These are phyloP conservation scores for Gyrodon lividus DNA, from an alignment of 768 basidiomycete species.

Conservation along the genomic window DNA sequence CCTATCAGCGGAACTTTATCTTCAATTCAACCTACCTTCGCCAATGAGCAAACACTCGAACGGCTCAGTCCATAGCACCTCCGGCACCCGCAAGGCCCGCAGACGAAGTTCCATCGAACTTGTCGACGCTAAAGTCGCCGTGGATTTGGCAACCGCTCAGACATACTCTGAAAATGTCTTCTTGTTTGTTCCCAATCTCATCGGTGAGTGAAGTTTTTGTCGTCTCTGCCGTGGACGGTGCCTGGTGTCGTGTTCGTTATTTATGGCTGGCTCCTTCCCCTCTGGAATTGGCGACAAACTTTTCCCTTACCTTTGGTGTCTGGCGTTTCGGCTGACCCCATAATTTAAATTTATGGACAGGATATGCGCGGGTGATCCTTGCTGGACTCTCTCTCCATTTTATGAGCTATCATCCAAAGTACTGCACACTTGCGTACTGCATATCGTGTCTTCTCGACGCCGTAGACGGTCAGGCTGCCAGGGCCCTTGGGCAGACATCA, in stretches of 20 bases:
- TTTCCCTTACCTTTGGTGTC: background rate
- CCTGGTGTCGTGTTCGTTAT: background rate
- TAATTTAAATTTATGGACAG: slow-evolving; percentile 38
- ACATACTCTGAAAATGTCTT: slow-evolving; percentile 94
- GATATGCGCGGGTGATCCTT: slow-evolving; percentile 87
- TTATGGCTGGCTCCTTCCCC: slow-evolving; percentile 1
- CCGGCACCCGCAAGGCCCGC: slow-evolving; percentile 30
- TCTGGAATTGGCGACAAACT: slow-evolving; percentile 1
- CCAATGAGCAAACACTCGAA: slow-evolving; percentile 26
- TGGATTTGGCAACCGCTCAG: slow-evolving; percentile 85
- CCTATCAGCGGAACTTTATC: too few relatives aligned
- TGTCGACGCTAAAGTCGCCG: slow-evolving; percentile 81
- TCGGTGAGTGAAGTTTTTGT: slow-evolving; percentile 54
- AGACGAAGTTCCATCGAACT: slow-evolving; percentile 61
- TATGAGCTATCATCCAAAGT: slow-evolving; percentile 94
- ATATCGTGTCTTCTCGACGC: slow-evolving; percentile 93
- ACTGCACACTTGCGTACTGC: slow-evolving; percentile 85
- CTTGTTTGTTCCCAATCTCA: slow-evolving; percentile 95
- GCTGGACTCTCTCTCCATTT: slow-evolving; percentile 86
- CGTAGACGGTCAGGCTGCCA: slow-evolving; percentile 90
- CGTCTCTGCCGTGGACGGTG: too few relatives aligned
- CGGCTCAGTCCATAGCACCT: slow-evolving; percentile 33
- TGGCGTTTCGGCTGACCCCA: slow-evolving; percentile 2
- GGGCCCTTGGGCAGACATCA: slow-evolving; percentile 84
- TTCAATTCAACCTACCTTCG: background rate